Base-by-base conservation (phyloP, 2,329 filamentous ascomycete genomes). In the Nigrograna mackinnonii region DNA sequence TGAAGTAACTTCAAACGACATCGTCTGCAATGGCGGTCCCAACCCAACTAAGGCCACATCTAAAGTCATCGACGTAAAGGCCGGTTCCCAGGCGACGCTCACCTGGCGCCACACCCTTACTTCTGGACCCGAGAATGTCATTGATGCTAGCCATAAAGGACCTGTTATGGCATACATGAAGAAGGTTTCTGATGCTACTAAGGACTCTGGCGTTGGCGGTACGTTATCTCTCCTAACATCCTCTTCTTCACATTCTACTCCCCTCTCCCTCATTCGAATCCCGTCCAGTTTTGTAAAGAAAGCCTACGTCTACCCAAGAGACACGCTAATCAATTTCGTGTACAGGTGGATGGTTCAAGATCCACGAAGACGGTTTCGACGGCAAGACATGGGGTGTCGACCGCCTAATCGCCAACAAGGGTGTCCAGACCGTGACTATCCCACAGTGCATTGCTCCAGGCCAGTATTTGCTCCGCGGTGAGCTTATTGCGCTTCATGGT, bases 61-160 rank as follows among this genome's bases (percentile, higher is more conserved):
- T 31, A 69, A 68, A 20, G 56, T 69, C 41, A 66, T 70, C 43
- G 66, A 61, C 4, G 75, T 66, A 0, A 58, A 63, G 44, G 63
- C 78, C 5, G 79, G 79, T 13, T 69, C 69, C 16, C 75, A 68
- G 1, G 74, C 81, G 3, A 75, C 72, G 6, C 77, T 79, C 5
- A 72, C 78, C 44, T 84, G 80, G 80, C 70, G 80, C 46, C 79
- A 84, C 66, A 82, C 79, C 2, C 66, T 83, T 11, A 66, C 61
- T 4, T 57, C 55, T 0, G 76, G 75, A 4, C 49, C 73, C 1
- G 61, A 62, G 43, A 78, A 84, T 49, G 73, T 82, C 28, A 80
- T 84, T 67, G 80, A 82, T 42, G 55, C 76, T 1, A 74, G 70
- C 24, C 80, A 84, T 64, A 73, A 79, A 51, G 79, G 79, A 1